These are phyloP conservation scores for Sophora flavescens DNA, from an alignment of 306 rosid genomes.

Conservation along the genomic window DNA sequence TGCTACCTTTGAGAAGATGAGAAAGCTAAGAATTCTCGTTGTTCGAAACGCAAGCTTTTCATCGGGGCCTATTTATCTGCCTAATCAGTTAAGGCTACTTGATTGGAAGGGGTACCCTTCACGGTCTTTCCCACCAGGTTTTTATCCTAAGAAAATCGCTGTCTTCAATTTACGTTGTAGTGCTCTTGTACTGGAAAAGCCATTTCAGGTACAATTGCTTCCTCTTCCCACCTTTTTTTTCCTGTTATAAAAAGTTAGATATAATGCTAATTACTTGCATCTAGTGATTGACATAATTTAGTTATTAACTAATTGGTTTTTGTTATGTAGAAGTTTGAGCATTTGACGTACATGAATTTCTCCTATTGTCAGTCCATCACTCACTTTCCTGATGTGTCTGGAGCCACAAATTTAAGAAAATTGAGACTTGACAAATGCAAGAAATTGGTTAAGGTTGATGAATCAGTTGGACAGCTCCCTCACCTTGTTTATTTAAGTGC, in stretches of 20 bases:
- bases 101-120: slow-evolving; percentile 1
- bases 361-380: neutral
- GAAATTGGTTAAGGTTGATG: neutral
- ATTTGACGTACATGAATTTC: slow-evolving; percentile 2
- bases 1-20: slow-evolving; percentile 15
- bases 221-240: neutral
- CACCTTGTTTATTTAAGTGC: neutral
- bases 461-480: slow-evolving; percentile 13
- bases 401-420: neutral
- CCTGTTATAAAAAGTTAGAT: neutral
- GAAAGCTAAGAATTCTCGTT: neutral
- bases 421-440: neutral
- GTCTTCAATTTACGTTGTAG: neutral
- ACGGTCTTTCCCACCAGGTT: neutral
- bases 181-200: neutral
- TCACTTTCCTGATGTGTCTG: slow-evolving; percentile 33
- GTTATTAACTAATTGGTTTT: neutral
- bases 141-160: neutral
- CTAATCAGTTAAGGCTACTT: neutral
- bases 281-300: neutral
- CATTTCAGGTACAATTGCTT: slow-evolving; percentile 4
- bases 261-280: neutral
- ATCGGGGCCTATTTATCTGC: neutral
- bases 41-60: neutral
- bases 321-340: slow-evolving; percentile 11